These are phyloP conservation scores for Salix caprea DNA, from an alignment of 345 rosid species.

Conservation along the genomic window DNA sequence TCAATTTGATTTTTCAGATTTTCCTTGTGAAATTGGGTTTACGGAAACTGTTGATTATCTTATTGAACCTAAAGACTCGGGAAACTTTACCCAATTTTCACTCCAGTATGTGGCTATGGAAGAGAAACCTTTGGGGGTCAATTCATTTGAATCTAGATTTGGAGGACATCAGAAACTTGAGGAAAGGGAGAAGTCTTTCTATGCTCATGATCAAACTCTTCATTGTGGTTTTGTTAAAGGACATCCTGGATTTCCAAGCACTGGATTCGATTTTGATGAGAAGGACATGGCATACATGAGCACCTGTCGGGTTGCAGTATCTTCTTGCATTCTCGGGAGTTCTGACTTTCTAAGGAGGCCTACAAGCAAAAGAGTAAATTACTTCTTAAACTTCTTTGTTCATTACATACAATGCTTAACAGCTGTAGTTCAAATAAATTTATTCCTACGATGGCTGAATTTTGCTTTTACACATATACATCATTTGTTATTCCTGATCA, in stretches of 20 bases:
- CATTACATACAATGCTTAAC: neutral
- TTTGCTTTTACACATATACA: neutral
- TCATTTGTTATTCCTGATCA: neutral
- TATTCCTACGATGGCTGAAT: neutral
- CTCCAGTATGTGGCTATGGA: conserved; percentile 53
- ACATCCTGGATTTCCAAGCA: conserved; percentile 35
- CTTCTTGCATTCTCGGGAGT: conserved; percentile 95
- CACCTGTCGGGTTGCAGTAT: conserved; percentile 62
- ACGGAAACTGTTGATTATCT: conserved; percentile 45
- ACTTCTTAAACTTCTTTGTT: neutral
- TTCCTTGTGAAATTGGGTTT: conserved; percentile 59
- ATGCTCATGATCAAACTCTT: conserved; percentile 58
- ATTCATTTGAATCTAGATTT: conserved; percentile 47
- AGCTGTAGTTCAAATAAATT: neutral
- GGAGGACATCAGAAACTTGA: conserved; percentile 78
- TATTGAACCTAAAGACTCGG: conserved; percentile 46
- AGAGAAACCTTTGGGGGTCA: conserved; percentile 22
- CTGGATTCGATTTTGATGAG: conserved; percentile 64
- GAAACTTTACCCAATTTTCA: conserved; percentile 51
- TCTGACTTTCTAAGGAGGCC: conserved; percentile 92
- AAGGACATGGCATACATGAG: conserved; percentile 63
- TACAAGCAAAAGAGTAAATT: conserved; percentile 55
- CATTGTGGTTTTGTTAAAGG: conserved; percentile 88
- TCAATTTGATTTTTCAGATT: conserved; percentile 44
- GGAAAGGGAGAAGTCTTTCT: conserved; percentile 72